These are phyloP conservation scores for Furcasterigmium furcatum DNA, from an alignment of 2,329 filamentous ascomycete species.

Conservation along the genomic window DNA sequence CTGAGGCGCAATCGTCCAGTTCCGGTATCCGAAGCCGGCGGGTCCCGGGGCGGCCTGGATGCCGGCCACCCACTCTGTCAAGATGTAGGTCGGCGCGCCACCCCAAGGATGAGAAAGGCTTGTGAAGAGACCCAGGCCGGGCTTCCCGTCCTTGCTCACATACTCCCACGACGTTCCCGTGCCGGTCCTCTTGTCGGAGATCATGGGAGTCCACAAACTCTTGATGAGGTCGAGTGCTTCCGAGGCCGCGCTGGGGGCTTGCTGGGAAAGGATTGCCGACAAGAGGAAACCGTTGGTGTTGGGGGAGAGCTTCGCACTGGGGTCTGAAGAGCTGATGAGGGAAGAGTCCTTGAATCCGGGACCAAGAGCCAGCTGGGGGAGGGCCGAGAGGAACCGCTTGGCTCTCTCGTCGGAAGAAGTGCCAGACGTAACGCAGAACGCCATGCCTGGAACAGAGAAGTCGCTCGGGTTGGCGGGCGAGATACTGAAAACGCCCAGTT, in stretches of 20 bases:
- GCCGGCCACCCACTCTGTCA: slow-evolving; percentile 30
- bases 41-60: slow-evolving; percentile 12
- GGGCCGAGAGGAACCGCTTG: too few relatives aligned
- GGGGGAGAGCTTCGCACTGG: slow-evolving; percentile 34
- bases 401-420: slow-evolving; percentile 7
- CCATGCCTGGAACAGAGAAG: slow-evolving; percentile 11
- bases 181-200: slow-evolving; percentile 26
- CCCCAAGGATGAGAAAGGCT: slow-evolving; percentile 40
- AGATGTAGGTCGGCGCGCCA: slow-evolving; percentile 38
- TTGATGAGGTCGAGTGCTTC: slow-evolving; percentile 25
- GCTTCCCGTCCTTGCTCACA: slow-evolving; percentile 28
- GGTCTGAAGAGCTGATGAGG: slow-evolving; percentile 16
- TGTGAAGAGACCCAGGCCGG: slow-evolving; percentile 37
- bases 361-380: slow-evolving; percentile 7
- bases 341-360: slow-evolving; percentile 17
- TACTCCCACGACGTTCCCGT: slow-evolving; percentile 43
- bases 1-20: slow-evolving; percentile 21
- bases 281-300: slow-evolving; percentile 43
- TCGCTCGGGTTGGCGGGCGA: slow-evolving; percentile 1
- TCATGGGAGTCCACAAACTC: slow-evolving; percentile 37
- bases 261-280: slow-evolving; percentile 29
- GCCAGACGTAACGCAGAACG: slow-evolving; percentile 14
- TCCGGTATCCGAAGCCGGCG: slow-evolving; percentile 18
- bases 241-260: too few relatives aligned
- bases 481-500: slow-evolving; percentile 9